phyloP scores from a whole-genome alignment of 2,329 filamentous ascomycete species.

The Fusarium nelsonii region DNA sequence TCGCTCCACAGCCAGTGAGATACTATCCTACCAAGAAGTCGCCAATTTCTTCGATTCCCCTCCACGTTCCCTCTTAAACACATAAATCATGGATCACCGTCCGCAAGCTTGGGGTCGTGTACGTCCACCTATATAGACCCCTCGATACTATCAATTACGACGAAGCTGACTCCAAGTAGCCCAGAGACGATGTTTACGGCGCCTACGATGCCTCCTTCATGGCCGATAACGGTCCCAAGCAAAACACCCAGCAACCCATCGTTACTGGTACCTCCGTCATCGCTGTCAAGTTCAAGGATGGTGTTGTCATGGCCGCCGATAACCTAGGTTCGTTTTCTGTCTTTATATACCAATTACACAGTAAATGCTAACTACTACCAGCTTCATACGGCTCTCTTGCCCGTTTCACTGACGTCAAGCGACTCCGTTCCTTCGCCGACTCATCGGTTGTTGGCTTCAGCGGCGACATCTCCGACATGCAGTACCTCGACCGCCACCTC shows the following conservation, averaged over 20 bases:
- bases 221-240: constrained; percentile 75
- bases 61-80: constrained; percentile 22
- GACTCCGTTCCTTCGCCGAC: constrained; percentile 88
- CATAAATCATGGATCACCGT: constrained; percentile 73
- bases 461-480: constrained; percentile 99
- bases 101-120: constrained; percentile 80
- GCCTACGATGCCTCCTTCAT: constrained; percentile 91
- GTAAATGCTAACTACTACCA: constrained; percentile 52
- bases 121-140: constrained; percentile 53
- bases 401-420: constrained; percentile 96
- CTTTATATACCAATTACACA: not conserved
- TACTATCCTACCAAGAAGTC: not conserved
- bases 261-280: constrained; percentile 97
- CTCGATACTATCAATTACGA: not conserved
- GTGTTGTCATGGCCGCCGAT: constrained; percentile 96
- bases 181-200: constrained; percentile 96
- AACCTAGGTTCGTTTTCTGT: constrained; percentile 78
- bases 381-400: constrained; percentile 98
- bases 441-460: constrained; percentile 91
- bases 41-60: not conserved
- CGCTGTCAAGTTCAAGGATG: constrained; percentile 94
- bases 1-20: not conserved
- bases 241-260: constrained; percentile 91
- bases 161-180: constrained; percentile 65
- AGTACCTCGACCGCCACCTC: constrained; percentile 94